Conservation (phyloP, 2,329 filamentous ascomycete genomes). For the Talaromyces sp. region DNA sequence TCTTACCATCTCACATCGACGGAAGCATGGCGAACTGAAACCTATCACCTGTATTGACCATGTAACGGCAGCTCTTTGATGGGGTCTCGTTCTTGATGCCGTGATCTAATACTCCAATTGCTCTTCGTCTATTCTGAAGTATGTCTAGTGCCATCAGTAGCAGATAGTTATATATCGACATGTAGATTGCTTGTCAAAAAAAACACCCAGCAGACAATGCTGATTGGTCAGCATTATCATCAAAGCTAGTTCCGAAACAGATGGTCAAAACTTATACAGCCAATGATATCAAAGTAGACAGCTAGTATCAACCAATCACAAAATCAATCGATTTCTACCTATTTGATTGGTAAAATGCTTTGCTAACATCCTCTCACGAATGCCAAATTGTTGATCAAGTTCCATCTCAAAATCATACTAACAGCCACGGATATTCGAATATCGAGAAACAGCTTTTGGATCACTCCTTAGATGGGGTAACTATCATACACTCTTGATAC, state of each 20-base stretch:
- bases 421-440: neutral
- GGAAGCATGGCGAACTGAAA: neutral
- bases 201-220: neutral
- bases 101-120: neutral
- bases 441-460: neutral
- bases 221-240: neutral
- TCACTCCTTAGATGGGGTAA: neutral
- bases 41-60: neutral
- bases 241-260: neutral
- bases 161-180: neutral
- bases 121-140: neutral
- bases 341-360: neutral
- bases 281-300: neutral
- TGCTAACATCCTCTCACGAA: neutral
- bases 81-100: neutral
- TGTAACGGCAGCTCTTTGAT: too few species aligned
- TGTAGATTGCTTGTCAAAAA: neutral
- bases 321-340: neutral
- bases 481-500: neutral
- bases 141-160: neutral
- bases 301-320: neutral
- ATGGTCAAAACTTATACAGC: neutral
- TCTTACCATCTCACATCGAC: neutral
- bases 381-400: neutral
- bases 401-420: neutral